Evolutionary conservation across 1,284 basidiomycete genomes (phyloP).

Genomic region (Ganoderma sinense): DNA sequence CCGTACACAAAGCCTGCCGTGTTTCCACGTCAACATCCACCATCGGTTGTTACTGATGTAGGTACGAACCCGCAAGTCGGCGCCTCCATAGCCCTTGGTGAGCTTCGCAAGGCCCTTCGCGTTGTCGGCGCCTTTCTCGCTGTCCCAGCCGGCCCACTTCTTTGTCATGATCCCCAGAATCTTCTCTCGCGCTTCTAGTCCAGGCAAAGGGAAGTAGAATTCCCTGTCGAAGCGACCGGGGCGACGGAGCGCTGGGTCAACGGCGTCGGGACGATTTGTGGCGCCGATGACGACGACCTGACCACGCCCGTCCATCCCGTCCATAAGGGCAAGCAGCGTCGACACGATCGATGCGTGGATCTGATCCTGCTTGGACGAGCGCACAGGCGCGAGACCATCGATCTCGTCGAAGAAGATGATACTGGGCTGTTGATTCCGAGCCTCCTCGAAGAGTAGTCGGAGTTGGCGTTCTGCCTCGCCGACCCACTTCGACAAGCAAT

Average conservation of each 20-base stretch:
- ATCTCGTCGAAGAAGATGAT: slow-evolving; percentile 99
- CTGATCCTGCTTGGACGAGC: slow-evolving; percentile 98
- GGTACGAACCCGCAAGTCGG: slow-evolving; percentile 86
- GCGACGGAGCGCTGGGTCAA: slow-evolving; percentile 94
- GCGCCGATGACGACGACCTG: slow-evolving; percentile 99
- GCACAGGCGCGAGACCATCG: slow-evolving; percentile 96
- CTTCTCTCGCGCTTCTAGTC: slow-evolving; percentile 83
- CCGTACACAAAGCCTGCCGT: slow-evolving; percentile 88
- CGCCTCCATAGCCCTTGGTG: slow-evolving; percentile 98
- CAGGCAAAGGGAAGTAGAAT: slow-evolving; percentile 97
- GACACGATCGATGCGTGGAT: slow-evolving; percentile 98
- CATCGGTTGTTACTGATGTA: background rate
- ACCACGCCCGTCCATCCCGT: slow-evolving; percentile 98
- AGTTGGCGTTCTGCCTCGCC: slow-evolving; percentile 98
- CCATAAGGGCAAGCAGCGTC: slow-evolving; percentile 97
- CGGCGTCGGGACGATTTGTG: slow-evolving; percentile 96
- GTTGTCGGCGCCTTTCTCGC: slow-evolving; percentile 61
- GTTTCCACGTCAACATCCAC: background rate
- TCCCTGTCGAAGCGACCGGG: slow-evolving; percentile 98
- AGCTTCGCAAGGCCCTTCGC: slow-evolving; percentile 82
- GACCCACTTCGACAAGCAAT: slow-evolving; percentile 99
- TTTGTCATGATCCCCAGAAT: slow-evolving; percentile 94
- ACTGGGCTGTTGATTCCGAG: slow-evolving; percentile 89
- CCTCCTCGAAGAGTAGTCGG: slow-evolving; percentile 96
- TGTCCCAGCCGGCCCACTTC: slow-evolving; percentile 90